Conservation (phyloP, 2,329 filamentous ascomycete species). For the Fusarium vanettenii region DNA sequence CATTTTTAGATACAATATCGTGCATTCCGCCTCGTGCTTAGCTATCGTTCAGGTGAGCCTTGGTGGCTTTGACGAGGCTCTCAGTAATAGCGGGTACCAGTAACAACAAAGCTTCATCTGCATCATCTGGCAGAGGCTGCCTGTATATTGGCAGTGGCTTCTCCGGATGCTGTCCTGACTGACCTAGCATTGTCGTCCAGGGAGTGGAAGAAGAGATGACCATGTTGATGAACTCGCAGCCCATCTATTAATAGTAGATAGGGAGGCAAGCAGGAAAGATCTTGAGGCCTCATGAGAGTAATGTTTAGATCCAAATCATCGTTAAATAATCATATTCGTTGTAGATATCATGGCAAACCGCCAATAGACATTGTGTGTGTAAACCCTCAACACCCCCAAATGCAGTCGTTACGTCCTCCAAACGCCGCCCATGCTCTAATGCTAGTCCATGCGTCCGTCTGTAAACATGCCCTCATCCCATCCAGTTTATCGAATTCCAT, state of each 20-base stretch:
- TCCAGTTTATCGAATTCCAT: slow-evolving; percentile 41
- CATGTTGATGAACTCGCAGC: not conserved
- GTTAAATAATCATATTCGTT: slow-evolving; percentile 32
- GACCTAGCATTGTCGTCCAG: not conserved
- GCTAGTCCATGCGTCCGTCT: slow-evolving; percentile 50
- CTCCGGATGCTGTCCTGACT: not conserved
- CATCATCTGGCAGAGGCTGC: not conserved
- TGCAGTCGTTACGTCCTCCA: slow-evolving; percentile 48
- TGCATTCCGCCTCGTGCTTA: not conserved
- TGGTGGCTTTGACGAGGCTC: not conserved
- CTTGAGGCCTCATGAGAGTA: not conserved
- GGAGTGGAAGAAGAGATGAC: not conserved
- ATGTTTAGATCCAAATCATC: not conserved
- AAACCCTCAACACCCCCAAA: slow-evolving; percentile 38
- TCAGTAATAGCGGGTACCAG: not conserved
- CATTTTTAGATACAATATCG: not conserved
- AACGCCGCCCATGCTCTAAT: slow-evolving; percentile 53
- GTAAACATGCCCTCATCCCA: slow-evolving; percentile 47
- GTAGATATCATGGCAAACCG: slow-evolving; percentile 26
- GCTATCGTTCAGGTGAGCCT: not conserved
- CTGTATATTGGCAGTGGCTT: not conserved
- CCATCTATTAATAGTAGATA: not conserved
- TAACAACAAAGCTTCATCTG: not conserved
- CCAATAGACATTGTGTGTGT: slow-evolving; percentile 29
- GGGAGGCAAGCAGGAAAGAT: not conserved